These are phyloP conservation scores for Otatea glauca DNA, from an alignment of 176 grass and related monocot species.

Conservation along the genomic window DNA sequence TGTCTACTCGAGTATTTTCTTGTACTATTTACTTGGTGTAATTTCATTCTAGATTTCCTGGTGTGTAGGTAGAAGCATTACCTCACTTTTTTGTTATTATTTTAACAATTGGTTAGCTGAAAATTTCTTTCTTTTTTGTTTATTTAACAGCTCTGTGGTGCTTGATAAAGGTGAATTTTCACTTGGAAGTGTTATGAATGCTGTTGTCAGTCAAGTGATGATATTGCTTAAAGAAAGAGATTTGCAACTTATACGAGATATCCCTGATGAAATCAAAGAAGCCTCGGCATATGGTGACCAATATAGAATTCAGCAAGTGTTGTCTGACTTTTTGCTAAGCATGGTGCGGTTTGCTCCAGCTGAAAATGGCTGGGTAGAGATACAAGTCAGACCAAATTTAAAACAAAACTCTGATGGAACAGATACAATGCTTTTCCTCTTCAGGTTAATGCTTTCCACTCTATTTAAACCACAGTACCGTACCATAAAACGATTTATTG, in stretches of 20 bases:
- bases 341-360: slow-evolving; percentile 80
- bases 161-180: slow-evolving; percentile 90
- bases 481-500: neutral
- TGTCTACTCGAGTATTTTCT: neutral
- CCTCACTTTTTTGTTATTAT: slow-evolving; percentile 20
- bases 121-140: slow-evolving; percentile 37
- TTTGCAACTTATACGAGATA: slow-evolving; percentile 91
- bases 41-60: neutral
- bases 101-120: slow-evolving; percentile 22
- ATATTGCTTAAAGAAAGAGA: slow-evolving; percentile 86
- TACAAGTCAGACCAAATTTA: slow-evolving; percentile 81
- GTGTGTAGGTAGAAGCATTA: slow-evolving; percentile 7
- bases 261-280: slow-evolving; percentile 98
- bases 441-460: slow-evolving; percentile 72
- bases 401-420: slow-evolving; percentile 75
- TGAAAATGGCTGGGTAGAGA: slow-evolving; percentile 88
- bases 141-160: slow-evolving; percentile 67
- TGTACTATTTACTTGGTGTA: neutral
- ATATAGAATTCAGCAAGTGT: slow-evolving; percentile 92
- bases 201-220: slow-evolving; percentile 98
- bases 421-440: slow-evolving; percentile 62
- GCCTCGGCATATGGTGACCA: slow-evolving; percentile 94
- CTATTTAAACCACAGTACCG: slow-evolving; percentile 24
- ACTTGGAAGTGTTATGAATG: slow-evolving; percentile 79
- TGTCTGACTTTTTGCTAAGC: slow-evolving; percentile 88